Conservation (phyloP, 495 filamentous ascomycete genomes). For the Ascobolus immersus region DNA sequence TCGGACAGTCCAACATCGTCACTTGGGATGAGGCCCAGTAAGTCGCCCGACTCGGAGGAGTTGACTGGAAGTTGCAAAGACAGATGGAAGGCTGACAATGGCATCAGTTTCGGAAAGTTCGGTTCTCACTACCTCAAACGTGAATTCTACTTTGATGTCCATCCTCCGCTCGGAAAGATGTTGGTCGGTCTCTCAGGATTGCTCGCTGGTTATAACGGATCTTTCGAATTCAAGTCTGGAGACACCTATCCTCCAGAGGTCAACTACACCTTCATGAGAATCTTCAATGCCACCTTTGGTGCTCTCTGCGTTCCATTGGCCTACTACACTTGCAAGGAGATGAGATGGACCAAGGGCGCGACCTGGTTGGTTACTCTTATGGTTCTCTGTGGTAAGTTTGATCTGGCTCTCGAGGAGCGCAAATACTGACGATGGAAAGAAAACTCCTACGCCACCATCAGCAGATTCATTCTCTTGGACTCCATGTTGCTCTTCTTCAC, state of each 20-base stretch:
- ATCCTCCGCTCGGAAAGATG: conserved; percentile 94
- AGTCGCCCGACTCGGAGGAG: conserved; percentile 16
- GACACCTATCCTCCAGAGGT: conserved; percentile 81
- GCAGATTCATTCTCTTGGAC: conserved; percentile 86
- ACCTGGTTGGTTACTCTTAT: conserved; percentile 90
- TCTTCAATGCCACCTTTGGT: conserved; percentile 90
- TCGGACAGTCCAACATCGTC: conserved; percentile 82
- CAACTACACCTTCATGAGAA: conserved; percentile 94
- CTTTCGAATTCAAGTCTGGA: conserved; percentile 98
- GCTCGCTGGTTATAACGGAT: conserved; percentile 92
- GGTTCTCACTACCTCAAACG: conserved; percentile 95
- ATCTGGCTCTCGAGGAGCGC: background rate
- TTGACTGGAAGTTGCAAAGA: background rate
- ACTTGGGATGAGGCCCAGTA: conserved; percentile 99
- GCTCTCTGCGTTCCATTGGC: conserved; percentile 79
- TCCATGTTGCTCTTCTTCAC: conserved; percentile 98
- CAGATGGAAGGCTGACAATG: conserved; percentile 1
- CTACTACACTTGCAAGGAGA: conserved; percentile 76
- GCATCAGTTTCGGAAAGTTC: conserved; percentile 81
- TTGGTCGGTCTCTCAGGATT: conserved; percentile 88
- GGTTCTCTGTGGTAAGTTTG: conserved; percentile 46
- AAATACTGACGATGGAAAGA: conserved; percentile 21
- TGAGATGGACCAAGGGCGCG: conserved; percentile 59
- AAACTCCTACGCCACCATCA: conserved; percentile 96
- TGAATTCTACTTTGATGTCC: conserved; percentile 98